A percentile compares a stretch with the other conserved stretches of the same genome.
Evolutionary conservation across 371 early-diverging fungal species (phyloP).

Genomic region (Vairimorpha apis): DNA sequence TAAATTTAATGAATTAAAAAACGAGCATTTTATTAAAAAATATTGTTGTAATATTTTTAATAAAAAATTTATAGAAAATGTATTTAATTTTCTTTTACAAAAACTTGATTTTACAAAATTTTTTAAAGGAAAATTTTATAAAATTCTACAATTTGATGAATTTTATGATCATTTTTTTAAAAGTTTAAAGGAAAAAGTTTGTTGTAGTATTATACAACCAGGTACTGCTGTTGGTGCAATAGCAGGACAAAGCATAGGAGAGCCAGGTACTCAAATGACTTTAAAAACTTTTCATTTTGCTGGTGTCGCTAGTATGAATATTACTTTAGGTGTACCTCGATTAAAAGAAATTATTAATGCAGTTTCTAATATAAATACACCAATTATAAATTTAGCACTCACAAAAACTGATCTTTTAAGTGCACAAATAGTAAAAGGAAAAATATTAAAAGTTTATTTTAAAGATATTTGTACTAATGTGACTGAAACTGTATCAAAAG

Average conservation of each 20-base stretch:
- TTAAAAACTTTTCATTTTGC: slow-evolving; percentile 99
- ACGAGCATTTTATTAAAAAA: background rate
- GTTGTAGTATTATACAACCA: slow-evolving; percentile 70
- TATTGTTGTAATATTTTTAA: slow-evolving; percentile 14
- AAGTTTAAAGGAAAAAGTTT: slow-evolving; percentile 22
- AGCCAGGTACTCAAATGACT: slow-evolving; percentile 99
- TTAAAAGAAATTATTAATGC: slow-evolving; percentile 82
- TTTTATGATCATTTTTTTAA: slow-evolving; percentile 17
- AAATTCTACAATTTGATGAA: background rate
- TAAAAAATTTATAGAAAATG: background rate
- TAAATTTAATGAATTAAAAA: background rate
- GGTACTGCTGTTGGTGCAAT: slow-evolving; percentile 77
- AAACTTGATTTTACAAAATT: background rate
- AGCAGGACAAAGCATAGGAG: slow-evolving; percentile 94
- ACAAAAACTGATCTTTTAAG: slow-evolving; percentile 22
- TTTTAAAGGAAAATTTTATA: background rate
- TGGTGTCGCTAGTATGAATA: slow-evolving; percentile 95
- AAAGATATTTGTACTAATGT: slow-evolving; percentile 66
- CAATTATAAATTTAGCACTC: slow-evolving; percentile 77
- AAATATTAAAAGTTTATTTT: slow-evolving; percentile 76
- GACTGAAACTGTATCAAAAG: slow-evolving; percentile 9
- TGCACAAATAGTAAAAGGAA: slow-evolving; percentile 74
- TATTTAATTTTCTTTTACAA: background rate
- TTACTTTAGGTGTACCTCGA: slow-evolving; percentile 96
- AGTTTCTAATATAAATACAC: slow-evolving; percentile 74